phyloP scores from a whole-genome alignment of 257 asterid species.

The Galeopsis tetrahit region DNA sequence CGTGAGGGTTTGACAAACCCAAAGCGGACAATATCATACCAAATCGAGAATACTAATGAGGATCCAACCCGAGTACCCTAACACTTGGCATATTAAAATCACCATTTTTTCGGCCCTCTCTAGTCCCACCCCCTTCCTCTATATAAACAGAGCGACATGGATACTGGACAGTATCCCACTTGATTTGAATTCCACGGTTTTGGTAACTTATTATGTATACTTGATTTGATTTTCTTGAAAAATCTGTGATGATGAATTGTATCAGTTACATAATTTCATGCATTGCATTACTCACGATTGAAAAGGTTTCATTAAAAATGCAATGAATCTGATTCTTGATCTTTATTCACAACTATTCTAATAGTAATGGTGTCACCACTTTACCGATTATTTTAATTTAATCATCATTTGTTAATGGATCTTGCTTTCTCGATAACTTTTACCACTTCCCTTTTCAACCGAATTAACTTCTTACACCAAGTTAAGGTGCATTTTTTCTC shows the following conservation, averaged over 20 bases:
- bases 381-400: background rate
- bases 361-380: background rate
- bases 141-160: constrained; percentile 2
- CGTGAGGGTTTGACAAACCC: no score
- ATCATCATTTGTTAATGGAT: background rate
- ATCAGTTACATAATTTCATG: constrained; percentile 29
- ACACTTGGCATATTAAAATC: constrained; percentile 29
- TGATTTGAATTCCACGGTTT: background rate
- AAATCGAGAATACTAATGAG: no score
- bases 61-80: no score
- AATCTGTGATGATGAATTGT: background rate
- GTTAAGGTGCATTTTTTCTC: no score
- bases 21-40: no score
- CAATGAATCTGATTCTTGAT: constrained; percentile 24
- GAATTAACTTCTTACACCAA: no score
- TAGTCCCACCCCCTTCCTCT: constrained; percentile 21
- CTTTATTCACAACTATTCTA: background rate
- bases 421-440: background rate
- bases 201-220: background rate
- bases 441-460: background rate
- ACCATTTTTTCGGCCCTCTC: background rate
- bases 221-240: constrained; percentile 9
- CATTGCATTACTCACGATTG: background rate
- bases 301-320: constrained; percentile 20
- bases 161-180: background rate